phyloP scores from a whole-genome alignment of 2,329 filamentous ascomycete genomes.

The Sporothrix humicola region DNA sequence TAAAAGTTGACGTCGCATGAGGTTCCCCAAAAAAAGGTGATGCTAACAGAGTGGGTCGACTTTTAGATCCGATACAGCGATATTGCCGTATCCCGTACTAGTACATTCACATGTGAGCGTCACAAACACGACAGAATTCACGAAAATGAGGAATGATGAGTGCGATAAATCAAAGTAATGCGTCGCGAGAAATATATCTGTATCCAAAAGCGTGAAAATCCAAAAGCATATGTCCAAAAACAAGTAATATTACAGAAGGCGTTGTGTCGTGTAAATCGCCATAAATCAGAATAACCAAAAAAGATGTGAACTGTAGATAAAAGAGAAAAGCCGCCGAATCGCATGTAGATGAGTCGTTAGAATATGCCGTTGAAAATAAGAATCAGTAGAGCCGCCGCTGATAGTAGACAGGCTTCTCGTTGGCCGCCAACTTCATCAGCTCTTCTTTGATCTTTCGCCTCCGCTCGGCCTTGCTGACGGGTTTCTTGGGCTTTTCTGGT shows the following conservation, averaged over 20 bases:
- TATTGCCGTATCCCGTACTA: conserved; percentile 15
- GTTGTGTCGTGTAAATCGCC: conserved; percentile 8
- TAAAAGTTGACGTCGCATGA: conserved; percentile 3
- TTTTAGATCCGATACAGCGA: conserved; percentile 20
- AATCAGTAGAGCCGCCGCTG: conserved; percentile 61
- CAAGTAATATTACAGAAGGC: conserved; percentile 10
- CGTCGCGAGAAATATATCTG: not conserved
- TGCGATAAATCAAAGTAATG: not conserved
- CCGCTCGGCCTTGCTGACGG: conserved; percentile 59
- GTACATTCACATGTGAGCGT: conserved; percentile 14
- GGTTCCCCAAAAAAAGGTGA: conserved; percentile 28
- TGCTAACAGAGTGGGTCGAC: conserved; percentile 28
- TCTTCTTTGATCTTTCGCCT: conserved; percentile 54
- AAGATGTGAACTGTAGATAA: not conserved
- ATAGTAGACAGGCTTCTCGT: conserved; percentile 53
- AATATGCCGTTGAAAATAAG: no score
- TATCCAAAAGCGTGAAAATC: not conserved
- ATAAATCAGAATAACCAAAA: not conserved
- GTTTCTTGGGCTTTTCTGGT: conserved; percentile 54
- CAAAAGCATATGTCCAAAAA: conserved; percentile 17
- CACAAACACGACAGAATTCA: not conserved
- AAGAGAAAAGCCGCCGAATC: conserved; percentile 11
- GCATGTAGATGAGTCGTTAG: not conserved
- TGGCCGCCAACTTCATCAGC: conserved; percentile 36
- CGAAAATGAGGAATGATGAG: not conserved